Evolutionary conservation across 441 rosid genomes (phyloP).

Genomic region (Gossypium davidsonii): DNA sequence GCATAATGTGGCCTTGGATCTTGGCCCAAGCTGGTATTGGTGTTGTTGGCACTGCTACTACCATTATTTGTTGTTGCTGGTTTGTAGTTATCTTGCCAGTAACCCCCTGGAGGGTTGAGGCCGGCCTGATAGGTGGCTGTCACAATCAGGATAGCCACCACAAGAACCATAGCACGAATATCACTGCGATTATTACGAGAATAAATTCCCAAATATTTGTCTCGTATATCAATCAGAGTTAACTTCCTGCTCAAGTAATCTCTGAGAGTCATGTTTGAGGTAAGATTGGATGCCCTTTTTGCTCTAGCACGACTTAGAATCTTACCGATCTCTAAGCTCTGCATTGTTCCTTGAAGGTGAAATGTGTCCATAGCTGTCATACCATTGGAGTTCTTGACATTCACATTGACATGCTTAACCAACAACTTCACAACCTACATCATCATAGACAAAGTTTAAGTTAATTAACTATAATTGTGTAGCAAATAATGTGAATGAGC

Average conservation of each 20-base stretch:
- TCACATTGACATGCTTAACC: constrained; percentile 17
- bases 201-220: constrained; percentile 5
- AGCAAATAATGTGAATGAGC: background rate
- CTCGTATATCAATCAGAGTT: constrained; percentile 10
- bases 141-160: constrained; percentile 23
- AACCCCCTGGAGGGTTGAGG: constrained; percentile 27
- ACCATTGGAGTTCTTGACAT: constrained; percentile 20
- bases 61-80: background rate
- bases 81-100: constrained; percentile 22
- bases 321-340: background rate
- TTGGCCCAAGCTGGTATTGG: background rate
- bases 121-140: constrained; percentile 30
- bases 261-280: constrained; percentile 2
- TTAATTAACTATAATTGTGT: background rate
- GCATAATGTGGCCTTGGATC: background rate
- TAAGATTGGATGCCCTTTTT: background rate
- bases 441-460: background rate
- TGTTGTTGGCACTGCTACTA: background rate
- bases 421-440: constrained; percentile 26
- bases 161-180: constrained; percentile 3
- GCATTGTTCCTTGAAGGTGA: background rate
- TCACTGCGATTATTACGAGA: background rate
- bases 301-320: constrained; percentile 16
- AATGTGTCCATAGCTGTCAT: constrained; percentile 28
- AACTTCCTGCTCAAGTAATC: background rate